Evolutionary conservation across 176 grass and related monocot genomes (phyloP), one percentile per base, ranked within the genome.

Genomic region (Phoenix dactylifera): DNA sequence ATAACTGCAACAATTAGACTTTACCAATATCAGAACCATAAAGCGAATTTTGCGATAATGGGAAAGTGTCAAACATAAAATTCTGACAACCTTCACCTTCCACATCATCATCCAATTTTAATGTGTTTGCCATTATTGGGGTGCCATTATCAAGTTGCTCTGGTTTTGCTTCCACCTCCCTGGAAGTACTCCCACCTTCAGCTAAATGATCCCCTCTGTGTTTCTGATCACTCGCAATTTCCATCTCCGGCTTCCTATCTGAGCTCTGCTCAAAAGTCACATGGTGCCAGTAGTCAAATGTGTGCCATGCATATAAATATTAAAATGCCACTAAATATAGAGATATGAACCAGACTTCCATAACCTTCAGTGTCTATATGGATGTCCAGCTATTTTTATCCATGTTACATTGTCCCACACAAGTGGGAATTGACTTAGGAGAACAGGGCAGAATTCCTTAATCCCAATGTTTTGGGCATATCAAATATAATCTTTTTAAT

Each of bases 211-310:
- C 68, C 55, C 82, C 74, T 22, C 60, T 59, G 60, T 81, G 76
- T 35, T 86, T 92, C 65, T 83, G 70, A 51, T 64, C 66, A 77
- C 69, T 78, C 77, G 83, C 72, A 74, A 87, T 83, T 77, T 86
- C 84, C 57, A 63, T 67, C 73, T 83, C 84, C 53, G 62, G 80
- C 69, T 92, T 92, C 78, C 72, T 75, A 56, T 70, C 73, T 59
- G 71, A 88, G 71, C 82, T 92, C 94, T 98, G 81, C 52, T 72
- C 54, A 76, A 66, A 68, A 18, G 65, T 32, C 18, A 16, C 64
- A 65, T 60, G 59, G 26, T 72, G 3, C 17, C 0, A 51, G 17
- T 57, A 61, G 59, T 73, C 35, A 44, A 44, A 44, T 14, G 35
- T 44, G 35, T 44, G 20, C 20, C 35, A 44, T 44, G 7, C 7